Base-by-base conservation (phyloP, 306 rosid genomes). In the Gastrolobium villosum region DNA sequence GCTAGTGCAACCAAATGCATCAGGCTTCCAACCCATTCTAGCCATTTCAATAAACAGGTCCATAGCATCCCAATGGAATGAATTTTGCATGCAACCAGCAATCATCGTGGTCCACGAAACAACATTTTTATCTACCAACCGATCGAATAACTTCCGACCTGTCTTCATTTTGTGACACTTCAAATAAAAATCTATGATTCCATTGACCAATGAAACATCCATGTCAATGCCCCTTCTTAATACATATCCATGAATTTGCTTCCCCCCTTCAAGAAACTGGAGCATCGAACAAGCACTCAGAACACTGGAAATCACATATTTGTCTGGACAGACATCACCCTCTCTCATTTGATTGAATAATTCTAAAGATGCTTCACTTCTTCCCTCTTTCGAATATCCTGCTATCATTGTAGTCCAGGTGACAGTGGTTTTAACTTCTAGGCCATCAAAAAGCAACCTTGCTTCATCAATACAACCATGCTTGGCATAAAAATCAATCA, bases 71-170 rank as follows among this genome's bases (percentile, higher is more conserved):
- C 60, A 46, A 28, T 92, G 84, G 76, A 84, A 83, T 13, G 92
- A 90, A 84, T 92, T 92, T 82, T 94, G 92, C 98, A 92, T 94
- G 83, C 87, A 89, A 40, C 98, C 98, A 10, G 97, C 89, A 78
- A 94, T 89, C 96, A 94, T 88, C 5, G 97, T 90, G 60, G 98
- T 89, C 98, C 98, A 92, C 2, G 97, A 87, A 83, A 94, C 88
- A 49, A 87, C 77, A 74, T 89, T 90, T 84, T 78, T 94, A 61
- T 67, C 87, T 3, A 49, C 49, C 79, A 88, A 49, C 70, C 53
- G 81, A 81, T 90, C 83, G 20, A 94, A 92, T 44, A 94, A 67
- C 35, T 71, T 87, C 83, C 77, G 20, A 56, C 87, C 97, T 10
- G 62, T 80, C 64, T 85, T 78, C 71, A 92, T 89, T 76, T 85